Base-by-base conservation (phyloP, 441 rosid genomes). In the Hura crepitans region DNA sequence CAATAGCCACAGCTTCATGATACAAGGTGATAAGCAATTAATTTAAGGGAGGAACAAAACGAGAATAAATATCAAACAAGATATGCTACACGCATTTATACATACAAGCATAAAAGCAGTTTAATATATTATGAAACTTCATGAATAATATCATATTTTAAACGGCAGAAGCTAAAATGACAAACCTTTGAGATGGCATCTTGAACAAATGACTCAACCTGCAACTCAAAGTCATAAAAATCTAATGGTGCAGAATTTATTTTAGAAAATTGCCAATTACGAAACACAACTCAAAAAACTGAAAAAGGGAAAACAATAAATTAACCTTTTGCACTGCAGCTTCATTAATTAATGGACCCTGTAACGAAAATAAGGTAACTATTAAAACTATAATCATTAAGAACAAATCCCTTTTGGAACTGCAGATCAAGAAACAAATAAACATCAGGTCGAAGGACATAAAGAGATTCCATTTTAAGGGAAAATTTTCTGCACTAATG, bases 311-410 rank as follows among this genome's bases (percentile, higher is more conserved):
- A 66, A 75, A 35, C 1, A 0, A 35, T 35, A 4, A 72, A 51
- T 79, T 46, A 71, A 92, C 98, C 97, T 95, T 95, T 51, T 91
- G 78, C 55, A 95, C 72, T 56, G 96, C 98, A 80, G 97, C 92
- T 81, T 89, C 95, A 83, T 92, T 95, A 77, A 95, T 95, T 74
- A 95, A 87, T 45, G 98, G 98, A 71, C 99, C 99, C 99, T 95
- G 88, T 64, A 45, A 65, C 30, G 50, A 73, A 72, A 79, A 12
- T 37, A 64, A 77, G 46, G 43, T 64, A 51, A 51, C 25, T 51
- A 10, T 51, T 13, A 56, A 67, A 59, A 50, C 8, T 68, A 63
- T 65, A 37, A 73, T 62, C 53, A 20, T 68, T 45, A 27, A 20
- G 65, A 51, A 57, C 55, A 78, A 70, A 55, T 67, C 58, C 69